Evolutionary conservation across 1,284 basidiomycete genomes (phyloP).

Genomic region (Puccinia hordei): DNA sequence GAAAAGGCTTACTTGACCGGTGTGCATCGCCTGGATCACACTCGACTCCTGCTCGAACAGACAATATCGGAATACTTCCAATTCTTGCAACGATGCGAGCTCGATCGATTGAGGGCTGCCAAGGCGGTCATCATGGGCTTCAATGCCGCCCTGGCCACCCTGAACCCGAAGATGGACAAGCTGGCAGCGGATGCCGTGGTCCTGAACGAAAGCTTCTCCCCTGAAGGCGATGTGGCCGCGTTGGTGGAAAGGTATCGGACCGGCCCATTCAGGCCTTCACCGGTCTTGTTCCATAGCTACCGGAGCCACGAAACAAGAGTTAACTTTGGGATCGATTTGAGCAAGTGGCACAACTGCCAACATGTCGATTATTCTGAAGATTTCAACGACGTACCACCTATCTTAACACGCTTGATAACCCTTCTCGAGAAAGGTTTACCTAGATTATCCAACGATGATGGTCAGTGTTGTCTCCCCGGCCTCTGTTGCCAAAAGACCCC

Average conservation of each 20-base stretch:
- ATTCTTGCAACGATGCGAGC: conserved; percentile 43
- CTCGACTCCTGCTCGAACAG: conserved; percentile 33
- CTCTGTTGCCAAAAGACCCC: neutral
- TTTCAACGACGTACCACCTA: conserved; percentile 8
- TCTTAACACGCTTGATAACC: conserved; percentile 23
- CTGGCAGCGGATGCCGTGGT: conserved; percentile 21
- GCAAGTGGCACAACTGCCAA: conserved; percentile 40
- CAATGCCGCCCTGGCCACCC: conserved; percentile 39
- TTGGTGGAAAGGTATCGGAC: conserved; percentile 39
- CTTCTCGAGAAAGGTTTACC: conserved; percentile 20
- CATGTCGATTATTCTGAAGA: conserved; percentile 27
- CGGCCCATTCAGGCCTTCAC: conserved; percentile 41
- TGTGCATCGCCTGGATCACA: conserved; percentile 33
- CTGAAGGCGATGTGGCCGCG: conserved; percentile 33
- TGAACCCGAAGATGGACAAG: conserved; percentile 38
- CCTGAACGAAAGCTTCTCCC: conserved; percentile 42
- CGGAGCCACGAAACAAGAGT: neutral
- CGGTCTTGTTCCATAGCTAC: conserved; percentile 31
- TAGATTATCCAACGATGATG: conserved; percentile 22
- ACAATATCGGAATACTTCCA: conserved; percentile 28
- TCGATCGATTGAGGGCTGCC: conserved; percentile 42
- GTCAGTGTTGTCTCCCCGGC: conserved; percentile 2
- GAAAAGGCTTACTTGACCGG: conserved; percentile 34
- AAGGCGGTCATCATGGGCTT: conserved; percentile 49
- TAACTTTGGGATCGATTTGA: conserved; percentile 47